phyloP scores from a whole-genome alignment of 371 early-diverging fungal species.

The Rhizopus arrhizus region DNA sequence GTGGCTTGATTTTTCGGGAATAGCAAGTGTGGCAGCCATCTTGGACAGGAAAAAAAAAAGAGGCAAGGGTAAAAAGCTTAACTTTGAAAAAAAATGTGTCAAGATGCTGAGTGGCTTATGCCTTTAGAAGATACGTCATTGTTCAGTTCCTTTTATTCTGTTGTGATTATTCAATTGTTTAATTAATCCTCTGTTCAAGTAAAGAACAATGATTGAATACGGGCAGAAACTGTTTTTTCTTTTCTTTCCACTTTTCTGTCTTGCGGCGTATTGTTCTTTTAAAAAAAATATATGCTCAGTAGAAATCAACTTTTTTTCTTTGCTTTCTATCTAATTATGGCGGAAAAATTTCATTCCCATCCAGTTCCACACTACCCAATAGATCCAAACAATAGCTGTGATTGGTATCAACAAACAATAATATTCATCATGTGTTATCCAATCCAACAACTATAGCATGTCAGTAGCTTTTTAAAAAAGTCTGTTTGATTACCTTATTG shows the following conservation, averaged over 20 bases:
- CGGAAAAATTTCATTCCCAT: constrained; percentile 93
- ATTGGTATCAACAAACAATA: constrained; percentile 84
- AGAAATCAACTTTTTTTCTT: not conserved
- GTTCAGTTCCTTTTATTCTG: too few relatives aligned
- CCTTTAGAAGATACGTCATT: too few relatives aligned
- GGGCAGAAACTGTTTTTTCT: too few relatives aligned
- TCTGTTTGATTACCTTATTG: constrained; percentile 44
- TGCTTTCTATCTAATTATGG: constrained; percentile 62
- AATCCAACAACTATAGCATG: constrained; percentile 59
- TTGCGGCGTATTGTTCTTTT: not conserved
- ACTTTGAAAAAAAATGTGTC: too few relatives aligned
- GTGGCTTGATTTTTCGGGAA: constrained; percentile 42
- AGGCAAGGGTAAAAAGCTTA: too few relatives aligned
- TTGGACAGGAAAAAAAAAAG: not conserved
- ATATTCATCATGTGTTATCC: constrained; percentile 80
- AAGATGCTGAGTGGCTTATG: too few relatives aligned
- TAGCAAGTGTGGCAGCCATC: constrained; percentile 40
- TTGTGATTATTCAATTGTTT: too few relatives aligned
- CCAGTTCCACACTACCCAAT: constrained; percentile 92
- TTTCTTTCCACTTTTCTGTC: too few relatives aligned
- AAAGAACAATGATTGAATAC: too few relatives aligned
- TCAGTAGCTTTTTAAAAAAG: not conserved
- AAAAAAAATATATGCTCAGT: too few relatives aligned
- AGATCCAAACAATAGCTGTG: constrained; percentile 74
- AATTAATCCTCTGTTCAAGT: too few relatives aligned